Evolutionary conservation across 352 stramenopile species (phyloP), one percentile per base, ranked within the genome.

Genomic region (Aphanomyces stellatus): DNA sequence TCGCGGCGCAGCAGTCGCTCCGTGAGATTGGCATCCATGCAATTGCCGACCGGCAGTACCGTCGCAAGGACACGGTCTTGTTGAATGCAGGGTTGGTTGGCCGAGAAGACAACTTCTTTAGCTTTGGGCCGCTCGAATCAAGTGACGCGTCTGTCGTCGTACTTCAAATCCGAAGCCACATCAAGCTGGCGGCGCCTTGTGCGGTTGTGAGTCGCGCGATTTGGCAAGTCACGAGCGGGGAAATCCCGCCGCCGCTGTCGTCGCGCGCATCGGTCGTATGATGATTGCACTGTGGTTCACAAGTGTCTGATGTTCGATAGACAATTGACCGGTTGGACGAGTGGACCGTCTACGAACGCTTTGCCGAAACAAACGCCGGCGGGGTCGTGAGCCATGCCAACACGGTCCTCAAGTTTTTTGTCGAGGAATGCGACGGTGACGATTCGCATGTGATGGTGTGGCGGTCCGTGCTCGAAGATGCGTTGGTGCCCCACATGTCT

Each of bases 381-480:
- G 49, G 49, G n/a, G 49, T 34, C n/a, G 33, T n/a, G 49, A 57
- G 17, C 6, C 30, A 57, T 34, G 22, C 49, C 1, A 57, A 57
- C 27, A 19, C 28, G 30, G 5, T 57, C 10, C 49, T 1, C 7
- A 57, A 57, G 25, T 57, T 40, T n/a, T 57, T 34, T 30, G n/a
- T n/a, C n/a, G n/a, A n/a, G n/a, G n/a, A n/a, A n/a, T n/a, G n/a
- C n/a, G 5, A 24, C 25, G 19, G 30, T 30, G 22, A 57, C 49
- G 30, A 13, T 22, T 15, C 30, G 10, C 49, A 57, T n/a, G n/a
- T 57, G 3, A 49, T 67, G 3, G 13, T 60, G 24, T 59, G 41
- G 41, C 60, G 60, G n/a, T 60, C 60, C 13, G 60, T 67, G 33
- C 30, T 67, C 11, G 60, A 67, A 41, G 60, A 67, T 48, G 60